Base-by-base conservation (phyloP, 768 basidiomycete genomes). In the Vishniacozyma victoriae region DNA sequence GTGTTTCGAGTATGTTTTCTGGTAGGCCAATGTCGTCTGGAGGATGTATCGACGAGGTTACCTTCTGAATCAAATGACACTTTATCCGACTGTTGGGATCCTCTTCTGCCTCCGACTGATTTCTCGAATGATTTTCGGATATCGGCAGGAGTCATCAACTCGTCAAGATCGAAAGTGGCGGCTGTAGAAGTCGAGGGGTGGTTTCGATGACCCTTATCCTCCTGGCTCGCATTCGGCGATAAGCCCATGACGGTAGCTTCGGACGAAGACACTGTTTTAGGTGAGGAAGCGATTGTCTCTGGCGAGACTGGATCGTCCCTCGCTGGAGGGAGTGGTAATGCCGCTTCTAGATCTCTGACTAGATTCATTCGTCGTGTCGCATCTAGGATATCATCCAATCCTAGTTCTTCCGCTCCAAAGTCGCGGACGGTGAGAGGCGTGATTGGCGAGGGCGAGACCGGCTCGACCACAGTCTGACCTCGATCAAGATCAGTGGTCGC, bases 341-440 rank as follows among this genome's bases (percentile, higher is more conserved):
- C 29, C 9, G 9, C 29, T 9, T 33, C 29, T n/a, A 33, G 9
- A n/a, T 9, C 9, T 9, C 29, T 33, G n/a, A 33, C n/a, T 9
- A 33, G 29, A 9, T 9, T 33, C 9, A 9, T 33, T 29, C 51
- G 37, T 37, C 41, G 44, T 22, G 26, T 27, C 18, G 43, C 36
- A 22, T 52, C 51, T 1, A 52, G 35, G 18, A 52, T 52, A 36
- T 52, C 51, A 9, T 52, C 45, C 18, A 52, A 33, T 5, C 45
- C 45, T 19, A 52, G 35, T 22, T 35, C 40, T n/a, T 46, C 41
- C 24, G n/a, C 41, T 5, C 12, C 41, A 11, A 18, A 29, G 9
- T 43, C 50, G 20, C 39, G 23, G 16, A 37, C 35, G 20, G 41
- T 31, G 7, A 29, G 23, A 2, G 46, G 39, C 14, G 41, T 46